Evolutionary conservation across 2,329 filamentous ascomycete genomes (phyloP).

Genomic region (Colletotrichum siamense): DNA sequence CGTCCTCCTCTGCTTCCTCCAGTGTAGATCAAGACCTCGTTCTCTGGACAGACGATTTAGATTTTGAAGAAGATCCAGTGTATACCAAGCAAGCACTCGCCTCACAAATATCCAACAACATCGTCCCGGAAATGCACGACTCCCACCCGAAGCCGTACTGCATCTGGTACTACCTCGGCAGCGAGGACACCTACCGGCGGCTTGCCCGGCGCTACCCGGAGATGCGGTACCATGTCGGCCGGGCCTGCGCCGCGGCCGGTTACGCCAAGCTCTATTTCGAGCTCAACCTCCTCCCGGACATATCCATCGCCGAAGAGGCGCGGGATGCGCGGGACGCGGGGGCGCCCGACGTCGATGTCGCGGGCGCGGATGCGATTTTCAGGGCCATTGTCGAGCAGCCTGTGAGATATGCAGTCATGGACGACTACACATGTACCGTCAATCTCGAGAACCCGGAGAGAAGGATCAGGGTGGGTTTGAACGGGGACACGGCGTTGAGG

Average conservation of each 20-base stretch:
- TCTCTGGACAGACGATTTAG: neutral
- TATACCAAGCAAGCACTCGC: neutral
- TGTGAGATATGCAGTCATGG: constrained; percentile 35
- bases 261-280: constrained; percentile 39
- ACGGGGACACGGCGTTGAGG: neutral
- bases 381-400: constrained; percentile 34
- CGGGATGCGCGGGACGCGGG: constrained; percentile 25
- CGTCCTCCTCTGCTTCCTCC: neutral
- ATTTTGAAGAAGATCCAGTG: neutral
- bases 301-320: constrained; percentile 40
- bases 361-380: constrained; percentile 27
- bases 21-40: neutral
- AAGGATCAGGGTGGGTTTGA: neutral
- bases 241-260: constrained; percentile 43
- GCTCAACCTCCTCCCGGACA: constrained; percentile 39
- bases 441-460: neutral
- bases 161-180: constrained; percentile 43
- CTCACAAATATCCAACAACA: neutral
- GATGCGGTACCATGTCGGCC: constrained; percentile 41
- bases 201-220: constrained; percentile 35
- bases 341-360: neutral
- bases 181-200: constrained; percentile 39
- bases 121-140: constrained; percentile 26
- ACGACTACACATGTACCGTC: constrained; percentile 35
- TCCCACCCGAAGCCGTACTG: constrained; percentile 37